These are phyloP conservation scores for Megacollybia platyphylla DNA, from an alignment of 1,284 basidiomycete species.

Conservation along the genomic window DNA sequence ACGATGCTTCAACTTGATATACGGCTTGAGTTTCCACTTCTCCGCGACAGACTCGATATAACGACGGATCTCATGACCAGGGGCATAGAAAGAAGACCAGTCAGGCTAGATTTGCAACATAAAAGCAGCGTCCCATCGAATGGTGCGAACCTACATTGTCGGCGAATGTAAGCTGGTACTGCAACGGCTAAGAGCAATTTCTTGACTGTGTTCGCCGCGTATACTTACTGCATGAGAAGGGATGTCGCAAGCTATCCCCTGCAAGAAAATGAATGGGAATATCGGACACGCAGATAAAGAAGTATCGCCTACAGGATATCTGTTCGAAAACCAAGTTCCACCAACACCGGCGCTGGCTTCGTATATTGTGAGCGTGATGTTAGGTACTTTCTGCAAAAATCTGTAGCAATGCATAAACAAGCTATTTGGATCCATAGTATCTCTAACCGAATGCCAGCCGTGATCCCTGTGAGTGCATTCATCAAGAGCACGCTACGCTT, in stretches of 20 bases:
- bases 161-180: slow-evolving; percentile 52
- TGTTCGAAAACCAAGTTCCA: slow-evolving; percentile 39
- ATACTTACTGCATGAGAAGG: slow-evolving; percentile 35
- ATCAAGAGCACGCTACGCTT: background rate
- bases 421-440: background rate
- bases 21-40: slow-evolving; percentile 41
- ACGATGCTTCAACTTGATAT: slow-evolving; percentile 42
- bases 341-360: slow-evolving; percentile 47
- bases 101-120: slow-evolving; percentile 21
- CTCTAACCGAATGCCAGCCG: slow-evolving; percentile 36
- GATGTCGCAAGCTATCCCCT: slow-evolving; percentile 45
- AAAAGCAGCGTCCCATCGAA: background rate
- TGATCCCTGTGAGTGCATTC: slow-evolving; percentile 25
- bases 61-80: slow-evolving; percentile 40
- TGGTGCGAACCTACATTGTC: slow-evolving; percentile 23
- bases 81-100: slow-evolving; percentile 49
- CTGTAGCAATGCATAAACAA: slow-evolving; percentile 14
- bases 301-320: slow-evolving; percentile 19
- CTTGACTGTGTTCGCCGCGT: background rate
- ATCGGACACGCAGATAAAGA: background rate
- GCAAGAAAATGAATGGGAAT: slow-evolving; percentile 1
- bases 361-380: slow-evolving; percentile 45
- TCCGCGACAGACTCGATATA: slow-evolving; percentile 43
- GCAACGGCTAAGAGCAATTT: background rate
- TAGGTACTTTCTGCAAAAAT: slow-evolving; percentile 39